These are phyloP conservation scores for Fusarium pseudocircinatum DNA, from an alignment of 2,329 filamentous ascomycete species.

Conservation along the genomic window DNA sequence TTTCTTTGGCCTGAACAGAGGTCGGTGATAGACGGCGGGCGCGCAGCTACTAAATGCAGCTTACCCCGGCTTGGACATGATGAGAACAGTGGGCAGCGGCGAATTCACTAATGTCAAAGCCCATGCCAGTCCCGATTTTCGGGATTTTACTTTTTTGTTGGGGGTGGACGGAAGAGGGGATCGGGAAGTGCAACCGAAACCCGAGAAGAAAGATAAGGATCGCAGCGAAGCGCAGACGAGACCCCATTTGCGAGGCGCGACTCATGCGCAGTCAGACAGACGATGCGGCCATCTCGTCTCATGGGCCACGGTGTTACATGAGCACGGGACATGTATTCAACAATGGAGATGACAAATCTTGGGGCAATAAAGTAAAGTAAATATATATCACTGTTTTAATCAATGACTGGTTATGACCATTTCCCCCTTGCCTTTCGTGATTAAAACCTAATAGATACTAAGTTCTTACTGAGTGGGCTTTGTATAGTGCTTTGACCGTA, in stretches of 20 bases:
- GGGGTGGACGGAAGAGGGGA: constrained; percentile 1
- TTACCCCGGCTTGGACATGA: constrained; percentile 36
- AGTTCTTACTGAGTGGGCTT: not conserved
- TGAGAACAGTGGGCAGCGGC: constrained; percentile 28
- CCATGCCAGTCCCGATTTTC: constrained; percentile 27
- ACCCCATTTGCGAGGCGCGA: constrained; percentile 33
- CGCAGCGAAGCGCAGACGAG: constrained; percentile 35
- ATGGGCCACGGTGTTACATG: constrained; percentile 39
- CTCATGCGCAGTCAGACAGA: constrained; percentile 30
- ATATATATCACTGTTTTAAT: constrained; percentile 42
- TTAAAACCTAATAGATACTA: not conserved
- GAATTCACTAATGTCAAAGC: constrained; percentile 1
- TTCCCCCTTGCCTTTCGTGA: not conserved
- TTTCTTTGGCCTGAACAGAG: constrained; percentile 33
- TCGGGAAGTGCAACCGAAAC: constrained; percentile 30
- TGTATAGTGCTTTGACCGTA: not conserved
- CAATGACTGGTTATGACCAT: constrained; percentile 31
- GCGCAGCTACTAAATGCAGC: constrained; percentile 15
- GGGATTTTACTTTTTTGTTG: constrained; percentile 37
- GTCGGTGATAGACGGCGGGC: constrained; percentile 39
- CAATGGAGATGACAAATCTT: constrained; percentile 26
- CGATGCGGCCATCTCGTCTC: not conserved
- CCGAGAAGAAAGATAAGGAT: constrained; percentile 30
- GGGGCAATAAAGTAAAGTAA: constrained; percentile 21
- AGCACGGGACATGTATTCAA: constrained; percentile 28